These are phyloP conservation scores for Malania oleifera DNA, from an alignment of 164 flowering plant species.

Conservation along the genomic window DNA sequence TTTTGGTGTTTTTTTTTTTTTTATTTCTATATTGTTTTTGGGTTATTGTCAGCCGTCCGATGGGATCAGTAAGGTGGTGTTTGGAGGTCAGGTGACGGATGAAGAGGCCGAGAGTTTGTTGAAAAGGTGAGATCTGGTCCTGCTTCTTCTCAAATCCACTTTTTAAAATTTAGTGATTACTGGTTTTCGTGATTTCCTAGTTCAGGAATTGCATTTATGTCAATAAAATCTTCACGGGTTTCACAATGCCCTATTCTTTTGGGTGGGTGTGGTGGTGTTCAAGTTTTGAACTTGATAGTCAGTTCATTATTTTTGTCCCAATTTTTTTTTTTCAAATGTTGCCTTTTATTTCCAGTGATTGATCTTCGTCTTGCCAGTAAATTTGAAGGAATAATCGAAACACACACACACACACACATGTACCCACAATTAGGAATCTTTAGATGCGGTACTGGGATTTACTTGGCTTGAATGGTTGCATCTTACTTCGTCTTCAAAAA, in stretches of 20 bases:
- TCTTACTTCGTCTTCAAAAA: too few relatives aligned
- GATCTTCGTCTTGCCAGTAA: background rate
- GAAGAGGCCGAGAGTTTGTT: conserved; percentile 77
- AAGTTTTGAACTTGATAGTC: too few relatives aligned
- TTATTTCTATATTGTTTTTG: conserved; percentile 11
- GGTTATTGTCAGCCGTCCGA: conserved; percentile 67
- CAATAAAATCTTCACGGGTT: conserved; percentile 14
- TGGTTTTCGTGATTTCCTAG: too few relatives aligned
- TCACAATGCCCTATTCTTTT: background rate
- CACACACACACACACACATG: too few relatives aligned
- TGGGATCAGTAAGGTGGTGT: conserved; percentile 81
- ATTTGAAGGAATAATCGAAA: background rate
- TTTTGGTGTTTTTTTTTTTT: conserved; percentile 1
- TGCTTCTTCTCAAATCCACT: background rate
- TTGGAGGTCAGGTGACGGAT: conserved; percentile 92
- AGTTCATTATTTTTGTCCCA: background rate
- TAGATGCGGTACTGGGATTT: too few relatives aligned
- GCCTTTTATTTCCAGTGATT: background rate
- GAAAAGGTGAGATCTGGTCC: conserved; percentile 72
- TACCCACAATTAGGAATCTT: too few relatives aligned
- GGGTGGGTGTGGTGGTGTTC: too few relatives aligned
- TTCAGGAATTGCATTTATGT: background rate
- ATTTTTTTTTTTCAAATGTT: background rate
- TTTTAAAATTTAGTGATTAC: too few relatives aligned
- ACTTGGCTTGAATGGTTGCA: too few relatives aligned